Evolutionary conservation across 805 yeast genomes (phyloP).

Genomic region (Suhomyces emberorum): DNA sequence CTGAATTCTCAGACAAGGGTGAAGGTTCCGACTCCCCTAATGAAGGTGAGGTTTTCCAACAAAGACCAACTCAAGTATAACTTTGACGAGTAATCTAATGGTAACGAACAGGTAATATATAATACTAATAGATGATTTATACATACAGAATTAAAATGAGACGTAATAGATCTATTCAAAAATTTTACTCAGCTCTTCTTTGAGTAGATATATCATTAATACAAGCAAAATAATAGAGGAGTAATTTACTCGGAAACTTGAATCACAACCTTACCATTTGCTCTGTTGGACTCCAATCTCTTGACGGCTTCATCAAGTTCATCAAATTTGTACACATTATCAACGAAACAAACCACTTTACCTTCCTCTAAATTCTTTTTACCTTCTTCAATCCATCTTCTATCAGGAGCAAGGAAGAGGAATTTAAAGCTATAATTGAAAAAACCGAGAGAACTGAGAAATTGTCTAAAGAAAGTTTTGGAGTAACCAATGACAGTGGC

Average conservation of each 20-base stretch:
- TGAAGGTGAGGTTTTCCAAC: conserved; percentile 3
- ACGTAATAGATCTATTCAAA: too few species aligned
- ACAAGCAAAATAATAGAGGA: too few species aligned
- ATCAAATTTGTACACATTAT: conserved; percentile 48
- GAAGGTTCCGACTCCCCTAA: conserved; percentile 4
- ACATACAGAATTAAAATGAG: too few species aligned
- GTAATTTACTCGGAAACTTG: conserved; percentile 15
- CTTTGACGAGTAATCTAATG: too few species aligned
- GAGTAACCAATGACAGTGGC: background rate
- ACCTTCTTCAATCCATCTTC: conserved; percentile 19
- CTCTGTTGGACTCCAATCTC: conserved; percentile 42
- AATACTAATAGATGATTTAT: background rate
- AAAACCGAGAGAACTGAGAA: conserved; percentile 15
- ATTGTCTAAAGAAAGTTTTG: conserved; percentile 3
- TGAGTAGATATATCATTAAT: too few species aligned
- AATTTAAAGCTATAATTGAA: conserved; percentile 27
- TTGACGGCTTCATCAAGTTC: conserved; percentile 52
- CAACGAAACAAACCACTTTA: conserved; percentile 46
- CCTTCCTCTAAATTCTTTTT: conserved; percentile 45
- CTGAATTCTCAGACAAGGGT: conserved; percentile 15
- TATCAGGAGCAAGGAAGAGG: conserved; percentile 12
- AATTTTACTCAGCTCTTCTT: too few species aligned
- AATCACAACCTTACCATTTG: conserved; percentile 68
- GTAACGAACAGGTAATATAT: background rate
- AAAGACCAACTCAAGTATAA: conserved; percentile 5